Percentiles rank a stretch among this genome's conserved stretches.
These are phyloP conservation scores for Penicillium turbatum DNA, from an alignment of 495 filamentous ascomycete genomes.

Conservation along the genomic window DNA sequence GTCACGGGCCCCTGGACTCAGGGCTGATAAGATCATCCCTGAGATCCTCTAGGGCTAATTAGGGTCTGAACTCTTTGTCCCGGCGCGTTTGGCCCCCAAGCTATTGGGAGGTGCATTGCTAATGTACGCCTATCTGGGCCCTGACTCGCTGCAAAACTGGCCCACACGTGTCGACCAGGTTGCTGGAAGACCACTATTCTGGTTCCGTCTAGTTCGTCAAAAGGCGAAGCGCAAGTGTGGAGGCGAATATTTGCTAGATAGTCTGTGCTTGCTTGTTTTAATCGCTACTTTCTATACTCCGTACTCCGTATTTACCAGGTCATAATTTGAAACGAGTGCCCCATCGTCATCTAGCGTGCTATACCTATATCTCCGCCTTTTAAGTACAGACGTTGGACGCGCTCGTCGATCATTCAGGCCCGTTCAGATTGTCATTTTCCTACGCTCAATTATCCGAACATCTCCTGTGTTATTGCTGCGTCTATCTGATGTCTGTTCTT, in stretches of 20 bases:
- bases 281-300: neutral
- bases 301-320: neutral
- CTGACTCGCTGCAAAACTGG: neutral
- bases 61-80: neutral
- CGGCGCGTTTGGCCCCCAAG: neutral
- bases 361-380: neutral
- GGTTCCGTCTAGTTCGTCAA: neutral
- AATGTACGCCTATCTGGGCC: neutral
- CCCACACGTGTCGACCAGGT: neutral
- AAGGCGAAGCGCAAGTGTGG: neutral
- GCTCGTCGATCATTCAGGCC: neutral
- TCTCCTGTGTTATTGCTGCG: neutral
- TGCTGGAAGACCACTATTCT: slow-evolving; percentile 1
- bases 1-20: neutral
- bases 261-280: neutral
- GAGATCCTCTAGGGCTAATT: no score
- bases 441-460: neutral
- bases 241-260: neutral
- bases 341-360: neutral
- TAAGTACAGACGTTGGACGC: neutral
- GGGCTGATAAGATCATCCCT: neutral
- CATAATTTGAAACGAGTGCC: neutral
- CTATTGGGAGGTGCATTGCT: neutral
- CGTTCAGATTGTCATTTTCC: no score
- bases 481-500: neutral